Conservation (phyloP, 495 filamentous ascomycete genomes). For the Trichoderma parareesei region DNA sequence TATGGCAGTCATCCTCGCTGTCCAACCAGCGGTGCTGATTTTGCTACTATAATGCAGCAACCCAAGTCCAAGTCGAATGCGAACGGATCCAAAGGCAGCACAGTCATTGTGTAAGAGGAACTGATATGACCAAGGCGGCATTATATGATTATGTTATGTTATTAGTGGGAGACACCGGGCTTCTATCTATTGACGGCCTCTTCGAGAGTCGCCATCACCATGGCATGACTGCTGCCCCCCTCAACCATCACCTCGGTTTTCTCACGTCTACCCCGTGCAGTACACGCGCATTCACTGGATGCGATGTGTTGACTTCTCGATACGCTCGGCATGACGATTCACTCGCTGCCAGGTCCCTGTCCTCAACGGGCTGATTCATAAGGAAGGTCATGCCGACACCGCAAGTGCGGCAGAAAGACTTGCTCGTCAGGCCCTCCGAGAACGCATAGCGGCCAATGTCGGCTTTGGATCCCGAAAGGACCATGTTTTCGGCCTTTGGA, state of each 20-base stretch:
- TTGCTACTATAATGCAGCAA: no score
- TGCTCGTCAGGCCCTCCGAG: constrained; percentile 18
- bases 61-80: no score
- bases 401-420: constrained; percentile 39
- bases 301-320: not conserved
- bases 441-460: constrained; percentile 30
- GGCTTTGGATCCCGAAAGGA: constrained; percentile 21
- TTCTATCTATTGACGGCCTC: not conserved
- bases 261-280: constrained; percentile 21
- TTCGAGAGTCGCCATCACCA: not conserved
- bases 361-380: constrained; percentile 6
- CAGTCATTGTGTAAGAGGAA: no score
- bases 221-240: not conserved
- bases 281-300: constrained; percentile 22
- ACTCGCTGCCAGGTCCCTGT: constrained; percentile 15
- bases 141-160: no score
- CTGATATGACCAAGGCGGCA: no score
- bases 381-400: constrained; percentile 27
- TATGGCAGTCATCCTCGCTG: no score
- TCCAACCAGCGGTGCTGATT: no score
- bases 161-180: not conserved
- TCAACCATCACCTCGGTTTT: not conserved
- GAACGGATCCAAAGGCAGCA: no score
- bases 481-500: constrained; percentile 23
- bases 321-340: not conserved